phyloP scores from a whole-genome alignment of 202 grass and related monocot species.

The Saccharum hybrid region DNA sequence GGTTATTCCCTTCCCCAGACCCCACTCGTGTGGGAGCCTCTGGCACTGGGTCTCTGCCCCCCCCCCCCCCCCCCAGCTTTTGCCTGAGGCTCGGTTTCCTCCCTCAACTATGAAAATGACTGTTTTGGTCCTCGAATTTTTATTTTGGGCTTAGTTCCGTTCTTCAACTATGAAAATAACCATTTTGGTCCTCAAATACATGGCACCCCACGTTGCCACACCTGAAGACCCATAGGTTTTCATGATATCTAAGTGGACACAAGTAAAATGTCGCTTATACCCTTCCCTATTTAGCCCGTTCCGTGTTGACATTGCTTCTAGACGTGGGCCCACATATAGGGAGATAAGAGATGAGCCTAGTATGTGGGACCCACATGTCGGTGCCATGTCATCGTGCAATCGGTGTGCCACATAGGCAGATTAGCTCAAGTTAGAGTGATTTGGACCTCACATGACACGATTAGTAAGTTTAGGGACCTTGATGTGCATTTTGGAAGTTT shows the following conservation, averaged over 20 bases:
- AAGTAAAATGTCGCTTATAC: background rate
- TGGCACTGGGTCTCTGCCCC: too few species aligned
- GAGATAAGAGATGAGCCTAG: background rate
- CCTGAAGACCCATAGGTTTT: background rate
- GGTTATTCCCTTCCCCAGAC: too few species aligned
- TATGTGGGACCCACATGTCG: background rate
- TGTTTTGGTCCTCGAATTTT: background rate
- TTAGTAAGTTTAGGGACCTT: background rate
- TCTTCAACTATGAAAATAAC: background rate
- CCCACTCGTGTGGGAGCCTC: too few species aligned
- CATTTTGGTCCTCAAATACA: background rate
- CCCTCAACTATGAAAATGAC: background rate
- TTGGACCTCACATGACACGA: background rate
- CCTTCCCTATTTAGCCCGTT: background rate
- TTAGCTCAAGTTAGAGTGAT: background rate
- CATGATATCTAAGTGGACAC: background rate
- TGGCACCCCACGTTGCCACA: background rate
- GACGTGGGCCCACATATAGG: background rate
- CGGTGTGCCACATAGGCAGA: background rate
- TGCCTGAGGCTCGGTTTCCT: background rate
- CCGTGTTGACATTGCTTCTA: background rate
- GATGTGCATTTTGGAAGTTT: background rate
- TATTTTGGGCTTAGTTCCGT: background rate
- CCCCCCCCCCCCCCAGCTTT: too few species aligned
- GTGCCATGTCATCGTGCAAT: background rate